Percentiles rank a stretch among this genome's conserved stretches.
Evolutionary conservation across 169 alveolate species (phyloP).

Genomic region (Plasmodium billcollinsi): DNA sequence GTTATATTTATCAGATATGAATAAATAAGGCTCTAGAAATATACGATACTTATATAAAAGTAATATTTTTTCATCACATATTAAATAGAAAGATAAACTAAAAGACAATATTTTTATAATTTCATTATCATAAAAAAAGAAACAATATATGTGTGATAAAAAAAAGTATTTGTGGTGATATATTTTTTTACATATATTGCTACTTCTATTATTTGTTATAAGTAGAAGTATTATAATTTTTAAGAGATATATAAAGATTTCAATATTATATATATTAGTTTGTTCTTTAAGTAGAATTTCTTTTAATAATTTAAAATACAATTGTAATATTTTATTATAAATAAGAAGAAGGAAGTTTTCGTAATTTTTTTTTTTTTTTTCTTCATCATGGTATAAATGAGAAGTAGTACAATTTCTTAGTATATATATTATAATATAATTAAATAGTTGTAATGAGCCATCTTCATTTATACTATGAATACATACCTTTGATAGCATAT

Average conservation of each 20-base stretch:
- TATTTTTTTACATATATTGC: constrained; percentile 65
- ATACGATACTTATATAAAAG: constrained; percentile 35
- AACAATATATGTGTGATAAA: constrained; percentile 53
- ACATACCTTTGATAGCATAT: neutral
- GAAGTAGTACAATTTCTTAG: constrained; percentile 10
- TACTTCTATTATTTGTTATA: constrained; percentile 46
- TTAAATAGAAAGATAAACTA: constrained; percentile 50
- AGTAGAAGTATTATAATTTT: constrained; percentile 59
- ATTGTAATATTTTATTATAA: constrained; percentile 24
- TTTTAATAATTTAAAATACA: constrained; percentile 40
- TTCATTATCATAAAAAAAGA: constrained; percentile 63
- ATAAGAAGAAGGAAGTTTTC: constrained; percentile 9
- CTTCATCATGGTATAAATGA: neutral
- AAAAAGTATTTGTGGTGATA: constrained; percentile 43
- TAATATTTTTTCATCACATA: constrained; percentile 44
- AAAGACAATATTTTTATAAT: constrained; percentile 23
- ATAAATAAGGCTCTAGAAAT: constrained; percentile 47
- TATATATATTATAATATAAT: constrained; percentile 16
- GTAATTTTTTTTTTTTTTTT: constrained; percentile 1
- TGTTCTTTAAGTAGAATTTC: constrained; percentile 49
- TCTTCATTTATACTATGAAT: constrained; percentile 20
- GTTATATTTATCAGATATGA: neutral
- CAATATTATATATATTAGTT: constrained; percentile 23
- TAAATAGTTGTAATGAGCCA: constrained; percentile 10
- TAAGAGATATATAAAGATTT: constrained; percentile 43